Evolutionary conservation across 345 rosid genomes (phyloP).

Genomic region (Erysimum cheiranthoides): DNA sequence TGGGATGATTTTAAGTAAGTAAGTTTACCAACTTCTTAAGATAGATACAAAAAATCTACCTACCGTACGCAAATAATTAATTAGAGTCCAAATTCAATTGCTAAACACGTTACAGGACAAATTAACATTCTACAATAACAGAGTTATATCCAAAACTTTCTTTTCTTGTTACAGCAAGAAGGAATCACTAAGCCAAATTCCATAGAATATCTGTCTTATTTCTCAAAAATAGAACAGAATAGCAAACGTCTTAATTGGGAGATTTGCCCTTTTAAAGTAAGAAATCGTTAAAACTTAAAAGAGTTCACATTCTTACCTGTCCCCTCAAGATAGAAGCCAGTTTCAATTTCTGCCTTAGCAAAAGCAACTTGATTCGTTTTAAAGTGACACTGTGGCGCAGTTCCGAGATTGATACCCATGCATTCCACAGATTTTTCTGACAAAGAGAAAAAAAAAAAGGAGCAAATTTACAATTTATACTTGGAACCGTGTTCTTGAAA

Average conservation of each 20-base stretch:
- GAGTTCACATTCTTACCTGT: constrained; percentile 61
- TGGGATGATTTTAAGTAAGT: constrained; percentile 31
- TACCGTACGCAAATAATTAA: constrained; percentile 21
- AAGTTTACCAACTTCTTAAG: constrained; percentile 25
- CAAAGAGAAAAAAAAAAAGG: constrained; percentile 30
- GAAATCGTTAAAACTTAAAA: constrained; percentile 21
- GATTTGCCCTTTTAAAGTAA: constrained; percentile 16
- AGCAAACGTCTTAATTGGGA: background rate
- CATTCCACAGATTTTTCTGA: constrained; percentile 76
- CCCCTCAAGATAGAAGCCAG: constrained; percentile 69
- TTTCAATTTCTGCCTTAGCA: constrained; percentile 79
- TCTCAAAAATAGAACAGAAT: constrained; percentile 15
- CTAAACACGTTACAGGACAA: background rate
- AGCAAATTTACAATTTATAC: constrained; percentile 3
- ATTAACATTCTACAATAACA: constrained; percentile 16
- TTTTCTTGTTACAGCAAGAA: constrained; percentile 12
- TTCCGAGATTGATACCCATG: constrained; percentile 69
- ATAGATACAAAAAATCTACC: constrained; percentile 25
- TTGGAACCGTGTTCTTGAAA: constrained; percentile 29
- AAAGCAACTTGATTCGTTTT: constrained; percentile 72
- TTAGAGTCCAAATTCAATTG: constrained; percentile 9
- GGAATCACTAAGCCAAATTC: constrained; percentile 28
- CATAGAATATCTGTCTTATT: constrained; percentile 11
- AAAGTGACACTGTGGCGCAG: constrained; percentile 81
- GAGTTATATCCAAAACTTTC: constrained; percentile 22